These are phyloP conservation scores for Cynanchum wilfordii DNA, from an alignment of 257 asterid species.

Conservation along the genomic window DNA sequence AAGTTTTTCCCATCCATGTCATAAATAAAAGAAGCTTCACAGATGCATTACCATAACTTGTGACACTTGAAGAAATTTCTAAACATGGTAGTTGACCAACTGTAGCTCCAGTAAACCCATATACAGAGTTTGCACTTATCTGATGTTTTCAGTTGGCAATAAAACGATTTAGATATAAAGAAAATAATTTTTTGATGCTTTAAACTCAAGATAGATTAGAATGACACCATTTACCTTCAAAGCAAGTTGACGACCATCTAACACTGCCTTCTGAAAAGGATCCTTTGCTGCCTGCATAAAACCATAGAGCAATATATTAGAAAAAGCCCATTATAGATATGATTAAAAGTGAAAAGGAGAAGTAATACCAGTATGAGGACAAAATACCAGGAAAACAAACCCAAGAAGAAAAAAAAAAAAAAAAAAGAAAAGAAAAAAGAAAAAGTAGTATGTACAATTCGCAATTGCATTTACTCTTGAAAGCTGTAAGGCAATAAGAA, in stretches of 20 bases:
- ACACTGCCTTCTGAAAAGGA: constrained; percentile 88
- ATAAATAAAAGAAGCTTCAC: neutral
- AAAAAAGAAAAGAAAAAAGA: neutral
- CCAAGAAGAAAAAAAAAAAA: neutral
- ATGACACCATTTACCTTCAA: constrained; percentile 55
- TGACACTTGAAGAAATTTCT: constrained; percentile 97
- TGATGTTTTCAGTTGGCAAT: constrained; percentile 29
- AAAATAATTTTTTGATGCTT: neutral
- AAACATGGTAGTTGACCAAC: constrained; percentile 94
- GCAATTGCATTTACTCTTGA: neutral
- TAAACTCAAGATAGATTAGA: neutral
- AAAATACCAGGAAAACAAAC: neutral
- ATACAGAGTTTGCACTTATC: constrained; percentile 97
- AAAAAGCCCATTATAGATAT: neutral
- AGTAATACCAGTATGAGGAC: neutral
- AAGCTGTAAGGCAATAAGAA: neutral
- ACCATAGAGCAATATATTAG: constrained; percentile 17
- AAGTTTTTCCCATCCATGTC: neutral
- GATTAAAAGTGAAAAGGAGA: neutral
- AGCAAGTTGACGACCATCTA: constrained; percentile 98
- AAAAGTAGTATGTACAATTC: neutral
- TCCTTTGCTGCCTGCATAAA: constrained; percentile 79
- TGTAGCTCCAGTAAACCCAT: constrained; percentile 97
- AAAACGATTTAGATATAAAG: neutral
- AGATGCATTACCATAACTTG: constrained; percentile 81